Evolutionary conservation across 768 basidiomycete species (phyloP).

Genomic region (Cyclocybe aegerita): DNA sequence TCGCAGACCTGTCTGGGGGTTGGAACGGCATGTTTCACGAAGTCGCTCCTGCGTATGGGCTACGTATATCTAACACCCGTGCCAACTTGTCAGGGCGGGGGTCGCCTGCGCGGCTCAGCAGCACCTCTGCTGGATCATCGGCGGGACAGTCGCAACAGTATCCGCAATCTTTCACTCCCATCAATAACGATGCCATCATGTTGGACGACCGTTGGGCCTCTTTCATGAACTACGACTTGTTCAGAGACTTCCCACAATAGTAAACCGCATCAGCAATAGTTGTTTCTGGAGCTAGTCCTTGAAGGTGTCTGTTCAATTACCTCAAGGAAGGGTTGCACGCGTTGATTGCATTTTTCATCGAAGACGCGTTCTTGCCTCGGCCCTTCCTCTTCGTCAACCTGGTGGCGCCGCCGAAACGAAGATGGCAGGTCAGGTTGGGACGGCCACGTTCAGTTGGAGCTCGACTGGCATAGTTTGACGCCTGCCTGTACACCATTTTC

Average conservation of each 20-base stretch:
- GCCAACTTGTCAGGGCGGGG: background rate
- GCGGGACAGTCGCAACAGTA: background rate
- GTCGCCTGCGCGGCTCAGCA: too few species aligned
- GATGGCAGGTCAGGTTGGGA: too few species aligned
- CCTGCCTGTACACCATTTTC: too few species aligned
- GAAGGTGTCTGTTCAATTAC: too few species aligned
- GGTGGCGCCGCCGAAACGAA: too few species aligned
- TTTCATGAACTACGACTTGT: slow-evolving; percentile 34
- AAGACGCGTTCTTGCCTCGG: too few species aligned
- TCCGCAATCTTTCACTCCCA: background rate
- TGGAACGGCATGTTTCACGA: slow-evolving; percentile 40
- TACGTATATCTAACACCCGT: background rate
- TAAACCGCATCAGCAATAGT: background rate
- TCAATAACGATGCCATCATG: slow-evolving; percentile 13
- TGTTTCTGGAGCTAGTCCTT: too few species aligned
- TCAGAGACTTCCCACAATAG: slow-evolving; percentile 11
- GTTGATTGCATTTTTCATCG: too few species aligned
- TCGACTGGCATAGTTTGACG: too few species aligned
- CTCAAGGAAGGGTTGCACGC: too few species aligned
- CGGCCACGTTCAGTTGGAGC: too few species aligned
- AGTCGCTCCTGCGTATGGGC: slow-evolving; percentile 23
- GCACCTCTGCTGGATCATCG: background rate
- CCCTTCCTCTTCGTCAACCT: too few species aligned
- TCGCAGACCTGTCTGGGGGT: slow-evolving; percentile 30
- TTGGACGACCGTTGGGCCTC: slow-evolving; percentile 39